Conservation (phyloP, 495 filamentous ascomycete genomes). For the Penicillium cataractarum region DNA sequence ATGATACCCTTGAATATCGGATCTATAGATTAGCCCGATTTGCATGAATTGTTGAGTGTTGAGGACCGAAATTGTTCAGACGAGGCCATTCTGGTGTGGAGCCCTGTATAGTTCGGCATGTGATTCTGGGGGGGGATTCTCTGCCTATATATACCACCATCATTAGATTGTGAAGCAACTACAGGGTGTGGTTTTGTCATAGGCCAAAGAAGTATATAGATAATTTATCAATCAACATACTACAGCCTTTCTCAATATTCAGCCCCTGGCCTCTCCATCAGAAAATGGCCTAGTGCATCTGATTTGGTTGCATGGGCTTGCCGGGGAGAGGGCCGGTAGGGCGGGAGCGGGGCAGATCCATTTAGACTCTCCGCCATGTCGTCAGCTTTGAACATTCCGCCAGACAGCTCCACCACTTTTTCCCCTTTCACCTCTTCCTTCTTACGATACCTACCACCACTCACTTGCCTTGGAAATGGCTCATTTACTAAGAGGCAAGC, state of each 20-base stretch:
- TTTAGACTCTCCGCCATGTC: conserved; percentile 37
- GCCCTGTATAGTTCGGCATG: conserved; percentile 20
- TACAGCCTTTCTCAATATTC: neutral
- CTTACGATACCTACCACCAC: conserved; percentile 4
- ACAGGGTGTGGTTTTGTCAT: neutral
- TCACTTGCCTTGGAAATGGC: conserved; percentile 58
- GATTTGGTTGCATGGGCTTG: neutral
- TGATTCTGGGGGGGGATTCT: conserved; percentile 9
- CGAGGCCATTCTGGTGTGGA: neutral
- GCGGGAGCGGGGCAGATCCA: conserved; percentile 36
- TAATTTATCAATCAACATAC: neutral
- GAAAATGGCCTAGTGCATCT: neutral
- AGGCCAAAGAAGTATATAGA: neutral
- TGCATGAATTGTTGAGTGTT: neutral
- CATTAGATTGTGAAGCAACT: neutral
- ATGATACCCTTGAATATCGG: conserved; percentile 13
- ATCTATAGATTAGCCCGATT: conserved; percentile 5
- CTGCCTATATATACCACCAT: neutral
- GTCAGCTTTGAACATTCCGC: conserved; percentile 29
- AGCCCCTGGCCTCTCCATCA: neutral
- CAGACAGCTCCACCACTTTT: conserved; percentile 22
- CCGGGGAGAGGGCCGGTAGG: conserved; percentile 8
- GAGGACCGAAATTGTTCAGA: neutral
- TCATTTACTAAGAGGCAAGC: conserved; percentile 86
- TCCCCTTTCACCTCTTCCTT: conserved; percentile 12